Conservation (phyloP, 116 monocot species). For the Dioscorea cayenensis region DNA sequence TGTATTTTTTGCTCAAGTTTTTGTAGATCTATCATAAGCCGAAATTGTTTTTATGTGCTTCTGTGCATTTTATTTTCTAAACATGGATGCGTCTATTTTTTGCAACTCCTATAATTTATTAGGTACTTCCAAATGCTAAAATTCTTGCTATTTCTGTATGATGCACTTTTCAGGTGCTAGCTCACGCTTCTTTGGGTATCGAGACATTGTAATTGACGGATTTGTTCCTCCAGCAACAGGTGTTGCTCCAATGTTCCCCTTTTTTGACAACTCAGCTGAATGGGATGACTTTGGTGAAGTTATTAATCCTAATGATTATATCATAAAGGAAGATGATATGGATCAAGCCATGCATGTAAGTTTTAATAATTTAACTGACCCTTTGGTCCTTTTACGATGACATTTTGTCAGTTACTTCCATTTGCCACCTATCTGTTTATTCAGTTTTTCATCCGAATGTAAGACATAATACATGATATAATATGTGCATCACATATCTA, state of each 20-base stretch:
- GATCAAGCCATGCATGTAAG: conserved; percentile 71
- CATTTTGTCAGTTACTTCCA: background rate
- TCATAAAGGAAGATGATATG: conserved; percentile 78
- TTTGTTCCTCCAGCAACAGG: conserved; percentile 70
- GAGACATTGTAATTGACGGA: conserved; percentile 89
- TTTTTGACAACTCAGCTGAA: conserved; percentile 69
- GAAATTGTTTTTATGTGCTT: too few relatives aligned
- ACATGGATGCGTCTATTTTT: background rate
- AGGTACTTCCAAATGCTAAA: background rate
- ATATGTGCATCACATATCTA: too few relatives aligned
- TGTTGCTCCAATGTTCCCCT: conserved; percentile 97
- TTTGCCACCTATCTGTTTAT: background rate
- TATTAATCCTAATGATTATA: conserved; percentile 92
- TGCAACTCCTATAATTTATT: background rate
- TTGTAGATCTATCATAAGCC: too few relatives aligned
- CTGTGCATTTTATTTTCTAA: too few relatives aligned
- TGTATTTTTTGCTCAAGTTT: too few relatives aligned
- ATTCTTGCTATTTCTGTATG: background rate
- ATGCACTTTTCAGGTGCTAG: conserved; percentile 30
- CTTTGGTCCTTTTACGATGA: background rate
- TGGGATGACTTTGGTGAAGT: conserved; percentile 99
- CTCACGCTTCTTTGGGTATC: conserved; percentile 31
- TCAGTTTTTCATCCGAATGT: background rate
- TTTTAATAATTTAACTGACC: background rate
- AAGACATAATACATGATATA: background rate